Evolutionary conservation across 1,284 basidiomycete species (phyloP).

Genomic region (Serendipita sp.): DNA sequence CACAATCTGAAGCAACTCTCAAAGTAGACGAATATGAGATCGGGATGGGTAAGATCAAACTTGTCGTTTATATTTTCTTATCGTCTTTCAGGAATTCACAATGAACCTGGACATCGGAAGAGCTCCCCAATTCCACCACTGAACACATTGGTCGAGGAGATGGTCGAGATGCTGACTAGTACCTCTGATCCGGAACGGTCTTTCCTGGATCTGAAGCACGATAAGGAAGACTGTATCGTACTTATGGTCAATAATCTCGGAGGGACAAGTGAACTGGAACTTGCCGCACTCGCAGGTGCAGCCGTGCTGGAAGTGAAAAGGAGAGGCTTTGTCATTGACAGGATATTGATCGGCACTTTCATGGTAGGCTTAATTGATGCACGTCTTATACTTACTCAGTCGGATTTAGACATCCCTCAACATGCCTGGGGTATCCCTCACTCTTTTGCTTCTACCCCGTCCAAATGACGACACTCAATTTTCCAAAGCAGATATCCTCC

Average conservation of each 20-base stretch:
- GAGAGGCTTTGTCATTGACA: slow-evolving; percentile 42
- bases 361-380: slow-evolving; percentile 42
- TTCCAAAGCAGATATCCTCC: slow-evolving; percentile 42
- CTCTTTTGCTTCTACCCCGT: slow-evolving; percentile 65
- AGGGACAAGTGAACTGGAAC: slow-evolving; percentile 75
- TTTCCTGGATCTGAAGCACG: slow-evolving; percentile 64
- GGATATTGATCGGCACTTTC: slow-evolving; percentile 65
- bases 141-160: slow-evolving; percentile 51
- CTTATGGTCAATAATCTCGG: slow-evolving; percentile 72
- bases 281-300: slow-evolving; percentile 56
- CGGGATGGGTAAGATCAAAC: slow-evolving; percentile 33
- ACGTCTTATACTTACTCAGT: not conserved
- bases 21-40: slow-evolving; percentile 62
- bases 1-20: slow-evolving; percentile 47
- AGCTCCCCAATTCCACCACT: slow-evolving; percentile 59
- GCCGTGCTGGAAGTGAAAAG: slow-evolving; percentile 38
- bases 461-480: slow-evolving; percentile 22
- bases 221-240: slow-evolving; percentile 48
- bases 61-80: not conserved
- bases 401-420: slow-evolving; percentile 65
- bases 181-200: slow-evolving; percentile 71
- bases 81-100: slow-evolving; percentile 68
- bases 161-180: slow-evolving; percentile 60
- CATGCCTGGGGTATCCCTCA: slow-evolving; percentile 89
- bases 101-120: slow-evolving; percentile 69